Evolutionary conservation across 2,329 filamentous ascomycete genomes (phyloP), one percentile per base, ranked within the genome.

Genomic region (Alternaria triticina): DNA sequence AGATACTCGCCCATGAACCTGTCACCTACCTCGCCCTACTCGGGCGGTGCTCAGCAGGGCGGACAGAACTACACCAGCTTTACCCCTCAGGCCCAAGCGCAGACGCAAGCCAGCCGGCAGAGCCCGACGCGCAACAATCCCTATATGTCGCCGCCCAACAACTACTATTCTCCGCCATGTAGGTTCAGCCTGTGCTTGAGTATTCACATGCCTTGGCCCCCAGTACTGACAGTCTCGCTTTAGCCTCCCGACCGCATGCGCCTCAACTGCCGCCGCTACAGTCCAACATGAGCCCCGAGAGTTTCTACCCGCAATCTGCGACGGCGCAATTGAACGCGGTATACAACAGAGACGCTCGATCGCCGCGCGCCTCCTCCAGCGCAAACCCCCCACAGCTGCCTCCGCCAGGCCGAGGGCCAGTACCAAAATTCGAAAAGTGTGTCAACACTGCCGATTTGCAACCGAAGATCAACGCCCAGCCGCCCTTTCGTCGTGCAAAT

Each of bases 1-100:
- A 89, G 94, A 77, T 98, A 98, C 82, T 98, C 95, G 50, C 96
- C 95, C 68, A 97, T 97, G 94, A 95, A 97, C 79, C 84, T 96
- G 65, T 93, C 94, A 64, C 92, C 94, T 44, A 89, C 90, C 33
- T 91, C 92, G 59, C 90, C 93, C 33, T 96, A 96, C 82, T 87
- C 88, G 77, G 86, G 83, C 51, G 91, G 84, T 78, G 88, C 84
- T 66, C 88, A 83, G 76, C 84, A 83, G 67, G 78, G 77, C 54
- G 74, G 74, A 68, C 77, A 84, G 61, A 72, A 64, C 64, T 82
- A 81, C 66, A 77, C 76, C 55, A 80, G 76, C 75, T 82, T 81
- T 71, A 84, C 78, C 70, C 86, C 71, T 23, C 78, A 81, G 61
- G 68, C 74, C 57, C 71, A 73, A 57, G 43, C 57, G 22, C 71